Conservation (phyloP, 331 rosid genomes). For the Ulmus americana region DNA sequence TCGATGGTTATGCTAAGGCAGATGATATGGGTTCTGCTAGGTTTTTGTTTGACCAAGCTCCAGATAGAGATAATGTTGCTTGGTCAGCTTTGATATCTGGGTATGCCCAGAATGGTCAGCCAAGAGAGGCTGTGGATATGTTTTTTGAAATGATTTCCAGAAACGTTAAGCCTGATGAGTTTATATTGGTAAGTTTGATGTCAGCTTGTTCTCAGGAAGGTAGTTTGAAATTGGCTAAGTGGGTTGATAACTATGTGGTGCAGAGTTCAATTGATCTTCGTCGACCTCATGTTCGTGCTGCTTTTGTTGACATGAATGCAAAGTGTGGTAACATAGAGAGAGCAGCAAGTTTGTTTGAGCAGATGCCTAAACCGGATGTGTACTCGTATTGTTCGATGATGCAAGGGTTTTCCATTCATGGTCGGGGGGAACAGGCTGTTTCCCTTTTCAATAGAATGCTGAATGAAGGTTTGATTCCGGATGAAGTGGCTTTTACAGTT, state of each 20-base stretch:
- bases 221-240: conserved; percentile 45
- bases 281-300: conserved; percentile 50
- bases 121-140: conserved; percentile 43
- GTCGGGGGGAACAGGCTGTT: conserved; percentile 51
- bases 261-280: conserved; percentile 33
- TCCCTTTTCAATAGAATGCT: conserved; percentile 56
- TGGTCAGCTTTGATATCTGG: conserved; percentile 83
- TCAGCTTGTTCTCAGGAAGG: conserved; percentile 71
- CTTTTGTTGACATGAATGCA: conserved; percentile 82
- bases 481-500: conserved; percentile 71
- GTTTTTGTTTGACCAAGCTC: conserved; percentile 48
- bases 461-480: conserved; percentile 58
- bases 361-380: conserved; percentile 43
- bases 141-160: conserved; percentile 52
- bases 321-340: conserved; percentile 78
- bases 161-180: conserved; percentile 64
- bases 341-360: conserved; percentile 47
- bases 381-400: conserved; percentile 66
- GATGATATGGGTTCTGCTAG: conserved; percentile 68
- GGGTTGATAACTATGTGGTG: conserved; percentile 58
- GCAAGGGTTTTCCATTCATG: conserved; percentile 75
- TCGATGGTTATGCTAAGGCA: conserved; percentile 71
- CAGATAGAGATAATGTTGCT: conserved; percentile 46
- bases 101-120: conserved; percentile 63
- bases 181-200: conserved; percentile 67